Percentiles rank a stretch among this genome's conserved stretches.
These are phyloP conservation scores for Tetrahymena borealis DNA, from an alignment of 73 alveolate species.

Conservation along the genomic window DNA sequence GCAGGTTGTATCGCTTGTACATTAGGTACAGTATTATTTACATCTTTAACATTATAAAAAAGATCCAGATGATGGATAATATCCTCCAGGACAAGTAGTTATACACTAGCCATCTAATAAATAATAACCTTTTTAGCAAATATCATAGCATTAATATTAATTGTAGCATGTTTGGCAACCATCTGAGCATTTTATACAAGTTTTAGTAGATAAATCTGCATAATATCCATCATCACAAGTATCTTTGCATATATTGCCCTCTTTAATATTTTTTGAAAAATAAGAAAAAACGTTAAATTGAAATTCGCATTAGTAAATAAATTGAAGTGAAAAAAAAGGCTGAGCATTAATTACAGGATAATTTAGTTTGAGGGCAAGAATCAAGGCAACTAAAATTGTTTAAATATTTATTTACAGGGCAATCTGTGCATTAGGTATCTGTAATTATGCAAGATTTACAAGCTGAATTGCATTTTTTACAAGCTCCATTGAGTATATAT, in stretches of 20 bases:
- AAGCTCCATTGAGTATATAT: too few species aligned
- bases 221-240: neutral
- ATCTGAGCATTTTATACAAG: neutral
- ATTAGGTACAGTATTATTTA: neutral
- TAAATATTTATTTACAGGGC: too few species aligned
- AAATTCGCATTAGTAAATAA: neutral
- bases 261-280: neutral
- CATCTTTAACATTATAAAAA: neutral
- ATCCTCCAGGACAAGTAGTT: neutral
- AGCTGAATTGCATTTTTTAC: too few species aligned
- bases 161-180: neutral
- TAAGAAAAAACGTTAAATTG: neutral
- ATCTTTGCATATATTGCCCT: neutral
- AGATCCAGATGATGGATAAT: neutral
- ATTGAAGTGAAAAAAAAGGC: too few species aligned
- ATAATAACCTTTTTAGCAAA: neutral
- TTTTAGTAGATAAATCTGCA: neutral
- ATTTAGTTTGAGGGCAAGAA: neutral
- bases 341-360: neutral
- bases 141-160: neutral
- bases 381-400: neutral
- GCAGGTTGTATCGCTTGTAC: neutral
- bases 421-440: too few species aligned
- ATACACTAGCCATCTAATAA: neutral
- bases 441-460: too few species aligned